A percentile compares a stretch with the other conserved stretches of the same genome.
Evolutionary conservation across 495 filamentous ascomycete species (phyloP).

Genomic region (Penicillium soppii): DNA sequence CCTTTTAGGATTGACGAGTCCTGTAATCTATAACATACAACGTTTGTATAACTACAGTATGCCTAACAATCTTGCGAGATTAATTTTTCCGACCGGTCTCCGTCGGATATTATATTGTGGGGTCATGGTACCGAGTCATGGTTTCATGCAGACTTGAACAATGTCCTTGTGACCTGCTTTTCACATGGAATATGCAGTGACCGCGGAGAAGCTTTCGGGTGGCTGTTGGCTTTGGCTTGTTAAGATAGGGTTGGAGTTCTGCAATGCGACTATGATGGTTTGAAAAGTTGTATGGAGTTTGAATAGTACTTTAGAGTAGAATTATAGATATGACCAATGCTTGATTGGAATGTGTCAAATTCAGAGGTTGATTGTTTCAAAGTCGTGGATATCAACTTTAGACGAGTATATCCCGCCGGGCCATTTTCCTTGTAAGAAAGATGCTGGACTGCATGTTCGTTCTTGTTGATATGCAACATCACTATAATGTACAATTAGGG

Average conservation of each 20-base stretch:
- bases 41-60: background rate
- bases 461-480: too few relatives aligned
- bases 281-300: too few relatives aligned
- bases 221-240: slow-evolving; percentile 14
- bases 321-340: background rate
- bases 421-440: too few relatives aligned
- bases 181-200: slow-evolving; percentile 3
- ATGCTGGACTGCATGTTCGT: too few relatives aligned
- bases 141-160: background rate
- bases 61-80: background rate
- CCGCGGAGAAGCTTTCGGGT: slow-evolving; percentile 15
- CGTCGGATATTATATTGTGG: slow-evolving; percentile 18
- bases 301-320: too few relatives aligned
- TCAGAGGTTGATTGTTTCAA: too few relatives aligned
- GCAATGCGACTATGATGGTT: background rate
- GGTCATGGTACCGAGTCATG: too few relatives aligned
- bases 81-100: slow-evolving; percentile 13
- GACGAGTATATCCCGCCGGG: too few relatives aligned
- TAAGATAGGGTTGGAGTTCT: background rate
- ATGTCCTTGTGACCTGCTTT: background rate
- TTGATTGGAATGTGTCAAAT: background rate
- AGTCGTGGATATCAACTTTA: too few relatives aligned
- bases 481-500: background rate
- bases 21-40: background rate
- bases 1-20: background rate